Evolutionary conservation across 345 rosid genomes (phyloP), one percentile per base, ranked within the genome.

Genomic region (Camelina neglecta): DNA sequence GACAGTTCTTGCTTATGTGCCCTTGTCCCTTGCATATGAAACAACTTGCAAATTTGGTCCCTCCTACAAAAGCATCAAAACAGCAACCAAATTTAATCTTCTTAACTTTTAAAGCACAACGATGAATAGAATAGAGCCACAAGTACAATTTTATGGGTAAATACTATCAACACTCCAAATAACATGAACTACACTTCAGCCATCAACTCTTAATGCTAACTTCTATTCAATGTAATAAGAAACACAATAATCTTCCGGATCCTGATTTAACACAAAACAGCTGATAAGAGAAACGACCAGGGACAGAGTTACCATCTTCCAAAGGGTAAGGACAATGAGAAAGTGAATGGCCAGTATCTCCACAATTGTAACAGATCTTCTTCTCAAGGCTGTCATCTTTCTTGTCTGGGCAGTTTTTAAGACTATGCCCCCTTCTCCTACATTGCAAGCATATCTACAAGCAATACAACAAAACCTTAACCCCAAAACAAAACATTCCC

Each of bases 1-100:
- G 97, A 77, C 99, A 95, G 64, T 86, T 81, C 87, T 92, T 95
- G 80, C 99, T 95, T 84, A 95, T 76, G 79, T 95, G 97, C 38
- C 97, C 97, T 15, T 48, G 81, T 79, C 77, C 88, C 41, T 92
- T 88, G 65, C 99, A 95, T 58, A 92, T 83, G 78, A 92, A 92
- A 86, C 99, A 95, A 75, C 81, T 86, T 56, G 99, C 99, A 16
- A 83, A 92, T 73, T 83, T 90, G 44, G 99, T 88, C 57, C 97
- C 97, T 61, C 96, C 97, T 95, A 76, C 68, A 81, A 67, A 62
- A 53, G 18, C 4, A 67, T 31, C 56, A 72, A 72, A 21, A 66
- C 11, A 51, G 15, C 15, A 74, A 56, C 66, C 66, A 9, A 56
- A 15, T 13, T 15, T 58, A 18, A 48, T 16, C 51, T 57, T 67